Base-by-base conservation (phyloP, 495 filamentous ascomycete species). In the Astrothelium macrocarpum region DNA sequence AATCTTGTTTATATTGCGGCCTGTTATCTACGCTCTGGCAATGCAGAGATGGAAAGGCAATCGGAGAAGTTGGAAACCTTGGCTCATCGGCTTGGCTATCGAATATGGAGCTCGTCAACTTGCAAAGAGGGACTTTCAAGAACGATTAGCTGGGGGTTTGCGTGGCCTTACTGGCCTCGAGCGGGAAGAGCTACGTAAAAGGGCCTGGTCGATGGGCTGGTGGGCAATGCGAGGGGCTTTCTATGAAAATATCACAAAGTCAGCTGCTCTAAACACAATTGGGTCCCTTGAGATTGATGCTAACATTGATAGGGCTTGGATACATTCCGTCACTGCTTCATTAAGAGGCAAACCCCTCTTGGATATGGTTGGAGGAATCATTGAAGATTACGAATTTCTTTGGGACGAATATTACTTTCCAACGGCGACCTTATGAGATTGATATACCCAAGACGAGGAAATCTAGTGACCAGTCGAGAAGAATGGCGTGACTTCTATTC, bases 401-500 rank as follows among this genome's bases (percentile, higher is more conserved):
- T 98, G 94, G 94, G 93, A 97, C 76, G 89, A 95, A 60, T 97
- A 95, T 71, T 93, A 98, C 75, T 97, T 97, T 74, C 81, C 85
- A 12, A 88, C 86, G 12, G 83, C 86, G 28, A 90, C 86, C 0
- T 68, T 89, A 64, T 90, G 74, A 72, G 53, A 28, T 43, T 62
- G 26, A 7, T 7, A 56, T 59, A 60, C 14, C 16, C n/a, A n/a
- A 39, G 36, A 39, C 7, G 36, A 7, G 36, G 7, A n/a, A n/a
- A n/a, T n/a, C n/a, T n/a, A n/a, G n/a, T n/a, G n/a, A n/a, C n/a
- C n/a, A n/a, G n/a, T n/a, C n/a, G n/a, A n/a, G n/a, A n/a, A n/a
- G n/a, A n/a, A n/a, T n/a, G n/a, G n/a, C n/a, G n/a, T n/a, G n/a
- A n/a, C n/a, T n/a, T n/a, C n/a, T n/a, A n/a, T n/a, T n/a, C n/a